phyloP scores from a whole-genome alignment of 176 grass and related monocot species.

The Saccharum spontaneum region DNA sequence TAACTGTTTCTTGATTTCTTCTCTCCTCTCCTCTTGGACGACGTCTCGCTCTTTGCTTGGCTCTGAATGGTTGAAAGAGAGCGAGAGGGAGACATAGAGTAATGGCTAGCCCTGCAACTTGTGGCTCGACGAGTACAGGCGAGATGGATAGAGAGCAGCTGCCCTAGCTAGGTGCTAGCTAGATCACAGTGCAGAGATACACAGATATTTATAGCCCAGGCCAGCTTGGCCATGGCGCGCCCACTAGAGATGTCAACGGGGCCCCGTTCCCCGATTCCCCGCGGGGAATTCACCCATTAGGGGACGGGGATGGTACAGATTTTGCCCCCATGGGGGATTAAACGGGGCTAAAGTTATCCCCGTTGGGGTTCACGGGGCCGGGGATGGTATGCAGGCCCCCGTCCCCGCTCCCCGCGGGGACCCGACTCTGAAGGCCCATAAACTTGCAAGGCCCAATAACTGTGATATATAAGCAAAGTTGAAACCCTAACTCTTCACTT shows the following conservation, averaged over 20 bases:
- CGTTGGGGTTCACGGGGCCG: too few species aligned
- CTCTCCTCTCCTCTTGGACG: background rate
- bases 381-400: too few species aligned
- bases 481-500: too few species aligned
- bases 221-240: slow-evolving; percentile 26
- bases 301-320: too few species aligned
- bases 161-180: background rate
- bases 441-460: too few species aligned
- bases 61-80: background rate
- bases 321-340: too few species aligned
- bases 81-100: background rate
- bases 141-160: background rate
- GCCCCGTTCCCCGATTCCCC: too few species aligned
- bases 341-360: too few species aligned
- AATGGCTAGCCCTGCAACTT: background rate
- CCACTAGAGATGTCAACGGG: background rate
- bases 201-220: slow-evolving; percentile 32
- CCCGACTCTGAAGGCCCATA: too few species aligned
- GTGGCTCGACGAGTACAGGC: slow-evolving; percentile 19
- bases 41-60: background rate
- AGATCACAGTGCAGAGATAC: slow-evolving; percentile 13
- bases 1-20: background rate
- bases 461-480: too few species aligned
- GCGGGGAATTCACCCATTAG: too few species aligned
- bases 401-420: too few species aligned